Evolutionary conservation across 805 yeast species (phyloP), one percentile per base, ranked within the genome.

Genomic region (Saturnispora sanitii): DNA sequence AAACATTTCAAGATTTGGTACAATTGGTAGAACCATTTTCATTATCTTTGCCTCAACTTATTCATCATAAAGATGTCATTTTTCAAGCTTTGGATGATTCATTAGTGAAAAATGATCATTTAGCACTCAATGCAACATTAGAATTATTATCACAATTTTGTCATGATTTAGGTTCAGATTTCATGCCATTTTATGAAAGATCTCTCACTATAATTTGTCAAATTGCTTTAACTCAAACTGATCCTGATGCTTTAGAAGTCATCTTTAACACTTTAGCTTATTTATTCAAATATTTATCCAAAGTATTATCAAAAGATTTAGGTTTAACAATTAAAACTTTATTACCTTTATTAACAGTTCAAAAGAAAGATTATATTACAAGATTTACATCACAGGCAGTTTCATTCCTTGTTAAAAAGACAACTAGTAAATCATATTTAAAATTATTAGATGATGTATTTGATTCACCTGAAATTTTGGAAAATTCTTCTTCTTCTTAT

Each of bases 91-190:
- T 62, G 4, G 52, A 54, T 22, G 66, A 68, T 5, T 49, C 70
- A 4, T 61, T 92, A 28, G 55, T 61, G 15, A 61, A 65, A 28
- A 74, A 78, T 45, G 95, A 92, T 55, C 68, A 69, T 18, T 65
- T 80, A 42, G 76, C 95, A 1, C 62, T 83, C 34, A 92, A 87
- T 57, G 90, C 97, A 3, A 55, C 85, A 22, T 60, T 86, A 38
- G 98, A 92, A 53, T 62, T 82, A 8, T 57, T 87, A 19, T 74
- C 95, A 0, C 94, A 87, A 53, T 81, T 92, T 51, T 79, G 87
- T 31, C 96, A 85, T 51, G 98, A 90, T 64, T 64, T 90, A 46
- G 96, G 96, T 8, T 80, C 90, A 2, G 97, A 90, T 50, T 92
- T 88, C 54, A 71, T 86, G 66, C 50, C 53, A 15, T 86, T 65